Conservation (phyloP, 2,329 filamentous ascomycete genomes). For the Colletotrichum australisinense region DNA sequence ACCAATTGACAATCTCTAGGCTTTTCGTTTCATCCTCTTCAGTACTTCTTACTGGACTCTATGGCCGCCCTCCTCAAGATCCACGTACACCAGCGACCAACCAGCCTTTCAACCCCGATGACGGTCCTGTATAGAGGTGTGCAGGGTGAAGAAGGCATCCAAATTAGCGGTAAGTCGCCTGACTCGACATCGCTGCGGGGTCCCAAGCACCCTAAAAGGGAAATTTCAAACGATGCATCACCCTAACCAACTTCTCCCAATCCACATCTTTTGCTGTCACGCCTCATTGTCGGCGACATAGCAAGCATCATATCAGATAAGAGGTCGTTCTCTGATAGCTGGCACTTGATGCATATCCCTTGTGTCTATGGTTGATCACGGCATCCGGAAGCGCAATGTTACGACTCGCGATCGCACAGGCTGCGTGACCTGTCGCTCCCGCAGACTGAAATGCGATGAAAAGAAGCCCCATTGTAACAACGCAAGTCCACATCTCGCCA, state of each 20-base stretch:
- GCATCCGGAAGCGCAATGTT: constrained; percentile 13
- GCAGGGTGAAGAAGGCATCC: background rate
- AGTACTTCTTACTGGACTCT: fast-evolving
- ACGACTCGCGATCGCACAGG: constrained; percentile 13
- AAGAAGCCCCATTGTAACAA: constrained; percentile 49
- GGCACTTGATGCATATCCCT: background rate
- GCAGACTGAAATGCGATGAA: constrained; percentile 58
- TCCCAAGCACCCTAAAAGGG: background rate
- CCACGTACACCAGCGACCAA: background rate
- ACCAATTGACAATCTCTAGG: background rate
- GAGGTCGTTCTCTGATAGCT: background rate
- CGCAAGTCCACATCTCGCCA: background rate
- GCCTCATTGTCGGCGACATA: background rate
- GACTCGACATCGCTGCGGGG: background rate
- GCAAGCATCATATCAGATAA: background rate
- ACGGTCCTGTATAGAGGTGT: background rate
- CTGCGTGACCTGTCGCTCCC: constrained; percentile 46
- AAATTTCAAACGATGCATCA: background rate
- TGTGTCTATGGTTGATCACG: background rate
- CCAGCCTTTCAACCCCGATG: background rate
- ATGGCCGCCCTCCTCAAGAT: background rate
- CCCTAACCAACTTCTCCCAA: background rate
- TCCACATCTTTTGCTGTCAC: background rate
- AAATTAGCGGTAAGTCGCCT: background rate
- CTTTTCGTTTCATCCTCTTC: background rate